Conservation (phyloP, 192 early-diverging fungal species). For the Chytriomyces hyalinus region DNA sequence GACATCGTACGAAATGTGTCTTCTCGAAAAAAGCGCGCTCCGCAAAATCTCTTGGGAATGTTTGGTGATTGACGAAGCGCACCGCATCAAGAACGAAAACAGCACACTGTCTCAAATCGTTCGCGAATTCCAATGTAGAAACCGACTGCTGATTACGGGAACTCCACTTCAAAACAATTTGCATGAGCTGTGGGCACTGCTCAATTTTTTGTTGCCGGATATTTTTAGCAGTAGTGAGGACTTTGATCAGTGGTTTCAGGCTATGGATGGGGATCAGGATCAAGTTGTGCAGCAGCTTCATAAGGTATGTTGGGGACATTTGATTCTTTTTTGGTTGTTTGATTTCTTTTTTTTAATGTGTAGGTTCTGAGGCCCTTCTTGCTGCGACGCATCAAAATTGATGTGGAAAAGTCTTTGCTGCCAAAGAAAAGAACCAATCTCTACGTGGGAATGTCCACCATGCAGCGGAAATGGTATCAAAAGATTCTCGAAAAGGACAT, state of each 20-base stretch:
- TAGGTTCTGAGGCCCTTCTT: slow-evolving; percentile 71
- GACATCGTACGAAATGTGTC: slow-evolving; percentile 96
- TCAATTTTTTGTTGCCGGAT: slow-evolving; percentile 97
- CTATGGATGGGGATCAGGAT: slow-evolving; percentile 75
- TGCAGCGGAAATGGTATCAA: slow-evolving; percentile 97
- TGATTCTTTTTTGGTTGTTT: slow-evolving; percentile 49
- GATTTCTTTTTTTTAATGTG: not conserved
- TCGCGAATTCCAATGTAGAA: slow-evolving; percentile 82
- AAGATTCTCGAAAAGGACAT: slow-evolving; percentile 96
- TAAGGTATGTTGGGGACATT: slow-evolving; percentile 37
- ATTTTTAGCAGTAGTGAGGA: slow-evolving; percentile 92
- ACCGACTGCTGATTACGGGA: slow-evolving; percentile 91
- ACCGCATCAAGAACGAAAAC: slow-evolving; percentile 90
- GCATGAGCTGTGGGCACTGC: slow-evolving; percentile 97
- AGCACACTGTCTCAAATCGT: slow-evolving; percentile 95
- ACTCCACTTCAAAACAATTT: slow-evolving; percentile 98
- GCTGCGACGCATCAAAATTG: slow-evolving; percentile 67
- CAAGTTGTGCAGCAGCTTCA: slow-evolving; percentile 78
- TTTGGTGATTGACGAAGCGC: slow-evolving; percentile 82
- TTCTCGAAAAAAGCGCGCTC: slow-evolving; percentile 84
- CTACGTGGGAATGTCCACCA: slow-evolving; percentile 89
- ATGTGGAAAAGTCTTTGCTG: slow-evolving; percentile 94
- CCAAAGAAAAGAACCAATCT: slow-evolving; percentile 93
- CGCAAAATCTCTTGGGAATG: slow-evolving; percentile 80
- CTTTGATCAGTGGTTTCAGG: slow-evolving; percentile 94